Evolutionary conservation across 192 early-diverging fungal species (phyloP), one percentile per base, ranked within the genome.

Genomic region (Physocladia obscura): DNA sequence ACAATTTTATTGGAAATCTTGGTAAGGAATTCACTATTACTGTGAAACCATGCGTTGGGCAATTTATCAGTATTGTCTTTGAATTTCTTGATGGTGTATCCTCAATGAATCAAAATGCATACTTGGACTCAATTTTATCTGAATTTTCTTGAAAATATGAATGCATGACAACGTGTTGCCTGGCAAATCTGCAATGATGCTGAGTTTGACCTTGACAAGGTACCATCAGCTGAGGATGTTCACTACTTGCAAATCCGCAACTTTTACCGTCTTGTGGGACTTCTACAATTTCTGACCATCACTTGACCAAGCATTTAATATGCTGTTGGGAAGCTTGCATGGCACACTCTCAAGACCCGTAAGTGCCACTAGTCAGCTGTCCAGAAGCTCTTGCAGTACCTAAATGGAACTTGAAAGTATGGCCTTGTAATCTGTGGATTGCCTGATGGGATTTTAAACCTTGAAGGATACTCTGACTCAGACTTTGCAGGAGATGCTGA

Each of bases 181-280:
- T 52, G 29, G 21, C 6, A 49, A 19, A 17, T 36, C 3, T 44
- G 21, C 13, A 21, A 62, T 27, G 40, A 47, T 44, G 22, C 4
- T 4, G 49, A 49, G 5, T 67, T 67, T 35, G 44, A 34, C 32
- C 4, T 34, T 4, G 19, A 21, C 8, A 6, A 11, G 8, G 63
- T 54, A 11, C 63, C 63, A 6, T 54, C 49, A 3, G 22, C 4
- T 21, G 32, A 27, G 4, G 50, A 49, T 34, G 4, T 13, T 4
- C 21, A 13, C 4, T 34, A 8, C 63, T 6, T 67, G 27, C 3
- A 13, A 34, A 32, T 6, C 29, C 21, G 27, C 15, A 49, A 49
- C 27, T 67, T 54, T 26, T 52, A 22, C 32, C 4, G 49, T 4
- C 63, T 67, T n/a, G 49, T 67, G 5, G 63, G 63, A n/a, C 29